Evolutionary conservation across 495 filamentous ascomycete genomes (phyloP).

Genomic region (Staphylotrichum longicolle): DNA sequence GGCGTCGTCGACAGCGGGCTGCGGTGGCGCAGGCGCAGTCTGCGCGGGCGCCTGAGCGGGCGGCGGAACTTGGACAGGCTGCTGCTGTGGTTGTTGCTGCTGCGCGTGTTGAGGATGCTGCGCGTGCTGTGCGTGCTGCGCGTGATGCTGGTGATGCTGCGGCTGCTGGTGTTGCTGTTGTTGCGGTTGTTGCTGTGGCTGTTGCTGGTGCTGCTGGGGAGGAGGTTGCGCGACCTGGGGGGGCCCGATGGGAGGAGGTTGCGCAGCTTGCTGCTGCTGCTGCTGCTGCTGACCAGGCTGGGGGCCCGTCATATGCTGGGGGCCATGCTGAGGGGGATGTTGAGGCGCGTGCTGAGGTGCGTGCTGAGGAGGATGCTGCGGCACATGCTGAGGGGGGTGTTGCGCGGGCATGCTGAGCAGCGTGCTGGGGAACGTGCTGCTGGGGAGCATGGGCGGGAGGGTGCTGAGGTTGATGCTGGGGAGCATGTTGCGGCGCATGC

Average conservation of each 20-base stretch:
- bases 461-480: conserved; percentile 10
- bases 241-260: conserved; percentile 29
- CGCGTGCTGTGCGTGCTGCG: conserved; percentile 13
- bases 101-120: conserved; percentile 12
- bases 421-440: conserved; percentile 21
- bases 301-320: conserved; percentile 25
- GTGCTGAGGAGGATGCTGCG: conserved; percentile 22
- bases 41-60: conserved; percentile 34
- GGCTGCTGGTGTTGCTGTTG: conserved; percentile 12
- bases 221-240: conserved; percentile 21
- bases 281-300: conserved; percentile 24
- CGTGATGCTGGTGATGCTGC: conserved; percentile 11
- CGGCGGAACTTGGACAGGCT: conserved; percentile 15
- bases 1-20: conserved; percentile 36
- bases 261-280: conserved; percentile 22
- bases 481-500: conserved; percentile 6
- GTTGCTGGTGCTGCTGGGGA: conserved; percentile 21
- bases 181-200: conserved; percentile 7
- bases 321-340: conserved; percentile 25
- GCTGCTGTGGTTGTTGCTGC: conserved; percentile 11
- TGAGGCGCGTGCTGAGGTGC: conserved; percentile 27
- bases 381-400: conserved; percentile 22
- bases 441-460: conserved; percentile 19
- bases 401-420: conserved; percentile 23
- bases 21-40: conserved; percentile 33